Evolutionary conservation across 2,329 filamentous ascomycete species (phyloP).

Genomic region (Parasarocladium wereldwijsianum): DNA sequence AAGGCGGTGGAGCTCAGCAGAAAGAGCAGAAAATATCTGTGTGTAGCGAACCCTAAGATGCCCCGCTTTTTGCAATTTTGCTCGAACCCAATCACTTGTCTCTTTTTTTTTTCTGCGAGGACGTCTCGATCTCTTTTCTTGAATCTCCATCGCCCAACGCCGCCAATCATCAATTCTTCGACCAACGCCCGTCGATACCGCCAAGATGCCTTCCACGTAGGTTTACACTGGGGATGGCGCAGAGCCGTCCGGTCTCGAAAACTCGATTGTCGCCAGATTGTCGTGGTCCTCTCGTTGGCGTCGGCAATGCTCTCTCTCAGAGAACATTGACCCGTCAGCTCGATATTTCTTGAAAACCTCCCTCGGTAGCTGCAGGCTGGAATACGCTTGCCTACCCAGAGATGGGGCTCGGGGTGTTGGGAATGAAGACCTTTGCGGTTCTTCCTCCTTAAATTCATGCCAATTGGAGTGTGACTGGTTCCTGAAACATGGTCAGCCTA

Average conservation of each 20-base stretch:
- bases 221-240: too few species aligned
- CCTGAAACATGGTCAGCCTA: conserved; percentile 5
- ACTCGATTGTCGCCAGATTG: conserved; percentile 45
- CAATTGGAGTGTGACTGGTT: conserved; percentile 23
- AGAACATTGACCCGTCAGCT: conserved; percentile 46
- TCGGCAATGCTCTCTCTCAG: conserved; percentile 20
- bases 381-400: conserved; percentile 38
- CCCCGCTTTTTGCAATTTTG: conserved; percentile 12
- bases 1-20: conserved; percentile 24
- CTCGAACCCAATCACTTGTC: conserved; percentile 12
- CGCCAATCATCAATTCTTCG: conserved; percentile 5
- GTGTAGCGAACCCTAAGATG: conserved; percentile 14
- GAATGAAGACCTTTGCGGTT: conserved; percentile 43
- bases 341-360: conserved; percentile 56
- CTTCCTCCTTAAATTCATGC: conserved; percentile 70
- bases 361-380: conserved; percentile 33
- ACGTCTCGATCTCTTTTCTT: too few species aligned
- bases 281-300: conserved; percentile 70
- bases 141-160: conserved; percentile 4
- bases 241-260: conserved; percentile 35
- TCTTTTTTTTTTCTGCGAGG: too few species aligned
- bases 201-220: conserved; percentile 39
- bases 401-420: conserved; percentile 60
- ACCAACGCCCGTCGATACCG: conserved; percentile 17
- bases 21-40: conserved; percentile 11